Evolutionary conservation across 441 rosid genomes (phyloP), one percentile per base, ranked within the genome.

Genomic region (Gossypium aridum): DNA sequence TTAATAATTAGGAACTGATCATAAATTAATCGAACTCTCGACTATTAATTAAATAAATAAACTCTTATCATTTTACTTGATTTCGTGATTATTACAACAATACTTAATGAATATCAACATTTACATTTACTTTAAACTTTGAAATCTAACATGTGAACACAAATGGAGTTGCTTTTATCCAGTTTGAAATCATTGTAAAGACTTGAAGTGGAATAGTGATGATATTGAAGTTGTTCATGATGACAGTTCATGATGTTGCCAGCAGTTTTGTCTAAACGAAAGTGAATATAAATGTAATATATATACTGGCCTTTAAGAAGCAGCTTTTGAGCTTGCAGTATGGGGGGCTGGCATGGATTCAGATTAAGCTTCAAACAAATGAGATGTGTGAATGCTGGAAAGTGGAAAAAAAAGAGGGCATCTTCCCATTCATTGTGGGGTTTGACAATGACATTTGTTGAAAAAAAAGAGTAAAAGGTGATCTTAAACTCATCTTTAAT

Each of bases 191-290:
- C 37, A 34, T 60, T 60, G 2, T 14, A 26, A 2, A 7, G n/a
- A 8, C 4, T 28, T 20, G 13, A 45, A 2, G 22, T 62, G 20
- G 28, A 22, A 14, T 5, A 25, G 34, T 28, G 5, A 25, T 25
- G 26, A 34, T 7, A 25, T 7, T 9, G 49, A 53, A 34, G 20
- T 4, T 64, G 37, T 74, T 74, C 63, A 22, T 54, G 64, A 39
- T 54, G 56, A 64, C 77, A 74, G 28, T 72, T 19, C 69, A 60
- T 19, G 53, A 39, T 34, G 49, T 28, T 26, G 65, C 2, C 39
- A 12, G 65, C 34, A 20, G 7, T 26, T 14, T 4, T 2, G 16
- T 6, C 31, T 2, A 5, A 23, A 7, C 4, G 51, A 47, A 13
- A 47, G 53, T 62, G 45, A 2, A 61, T 26, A 28, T 3, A 25